Conservation (phyloP, 495 filamentous ascomycete species). For the Xylaria palmicola region DNA sequence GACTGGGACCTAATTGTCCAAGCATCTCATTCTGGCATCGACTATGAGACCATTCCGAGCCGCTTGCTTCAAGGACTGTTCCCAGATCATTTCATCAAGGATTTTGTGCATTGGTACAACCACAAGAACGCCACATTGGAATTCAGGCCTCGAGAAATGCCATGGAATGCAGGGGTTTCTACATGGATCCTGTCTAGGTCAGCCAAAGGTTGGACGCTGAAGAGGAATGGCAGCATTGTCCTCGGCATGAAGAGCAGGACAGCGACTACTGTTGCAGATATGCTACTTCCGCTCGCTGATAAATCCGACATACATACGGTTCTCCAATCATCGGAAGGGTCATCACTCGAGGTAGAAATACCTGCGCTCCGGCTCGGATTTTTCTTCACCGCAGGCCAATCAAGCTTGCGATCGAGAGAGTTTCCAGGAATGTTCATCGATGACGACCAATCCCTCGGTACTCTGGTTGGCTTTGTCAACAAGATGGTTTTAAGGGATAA, state of each 20-base stretch:
- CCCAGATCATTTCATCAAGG: conserved; percentile 44
- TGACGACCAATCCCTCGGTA: conserved; percentile 46
- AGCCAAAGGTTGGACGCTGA: not conserved
- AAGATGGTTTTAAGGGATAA: conserved; percentile 5
- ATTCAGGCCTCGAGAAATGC: conserved; percentile 43
- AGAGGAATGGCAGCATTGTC: conserved; percentile 17
- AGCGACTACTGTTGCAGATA: conserved; percentile 22
- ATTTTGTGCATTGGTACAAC: conserved; percentile 59
- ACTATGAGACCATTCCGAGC: conserved; percentile 4
- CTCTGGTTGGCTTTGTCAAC: conserved; percentile 54
- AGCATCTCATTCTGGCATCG: not conserved
- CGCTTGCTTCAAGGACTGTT: conserved; percentile 39
- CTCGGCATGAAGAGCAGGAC: conserved; percentile 38
- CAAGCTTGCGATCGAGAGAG: conserved; percentile 47
- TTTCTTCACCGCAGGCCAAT: conserved; percentile 29
- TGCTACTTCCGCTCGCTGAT: not conserved
- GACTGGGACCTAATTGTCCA: conserved; percentile 8
- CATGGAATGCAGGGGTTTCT: conserved; percentile 38
- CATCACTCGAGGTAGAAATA: conserved; percentile 41
- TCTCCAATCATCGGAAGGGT: not conserved
- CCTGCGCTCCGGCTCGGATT: conserved; percentile 54
- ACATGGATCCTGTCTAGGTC: not conserved
- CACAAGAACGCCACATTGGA: conserved; percentile 40
- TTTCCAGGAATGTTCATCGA: conserved; percentile 58
- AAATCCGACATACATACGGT: not conserved